Evolutionary conservation across 352 stramenopile species (phyloP).

Genomic region (Blastocystis sp.): DNA sequence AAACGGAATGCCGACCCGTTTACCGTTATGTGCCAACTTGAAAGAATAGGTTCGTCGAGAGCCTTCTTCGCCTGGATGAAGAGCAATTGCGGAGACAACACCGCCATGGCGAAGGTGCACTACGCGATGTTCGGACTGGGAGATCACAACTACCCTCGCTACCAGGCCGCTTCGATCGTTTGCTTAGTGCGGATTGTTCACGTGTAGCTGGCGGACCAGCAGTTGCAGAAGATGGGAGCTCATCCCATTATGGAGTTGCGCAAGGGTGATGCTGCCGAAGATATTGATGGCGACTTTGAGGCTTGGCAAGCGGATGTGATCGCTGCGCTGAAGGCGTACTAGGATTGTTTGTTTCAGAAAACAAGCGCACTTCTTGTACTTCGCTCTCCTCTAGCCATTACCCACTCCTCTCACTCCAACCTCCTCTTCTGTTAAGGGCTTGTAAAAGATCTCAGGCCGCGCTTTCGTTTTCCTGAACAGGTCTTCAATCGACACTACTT

Average conservation of each 20-base stretch:
- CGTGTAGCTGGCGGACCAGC: constrained; percentile 47
- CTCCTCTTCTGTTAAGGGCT: constrained; percentile 38
- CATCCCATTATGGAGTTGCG: constrained; percentile 52
- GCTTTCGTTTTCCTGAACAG: constrained; percentile 46
- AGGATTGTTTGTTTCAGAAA: constrained; percentile 30
- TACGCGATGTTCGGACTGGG: constrained; percentile 64
- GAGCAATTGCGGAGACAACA: constrained; percentile 46
- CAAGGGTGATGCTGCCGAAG: constrained; percentile 59
- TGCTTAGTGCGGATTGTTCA: background rate
- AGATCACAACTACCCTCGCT: constrained; percentile 64
- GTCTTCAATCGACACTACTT: constrained; percentile 21
- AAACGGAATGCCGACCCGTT: constrained; percentile 59
- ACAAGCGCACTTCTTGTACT: constrained; percentile 34
- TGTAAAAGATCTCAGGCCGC: constrained; percentile 58
- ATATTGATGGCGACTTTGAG: constrained; percentile 60
- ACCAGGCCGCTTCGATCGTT: constrained; percentile 59
- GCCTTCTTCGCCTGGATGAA: constrained; percentile 68
- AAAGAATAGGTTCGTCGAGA: constrained; percentile 17
- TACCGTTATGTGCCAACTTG: background rate
- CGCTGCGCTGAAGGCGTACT: constrained; percentile 6
- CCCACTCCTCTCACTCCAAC: background rate
- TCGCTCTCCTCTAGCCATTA: constrained; percentile 22
- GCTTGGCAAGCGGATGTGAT: constrained; percentile 38
- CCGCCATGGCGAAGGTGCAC: constrained; percentile 19
- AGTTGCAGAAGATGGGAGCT: constrained; percentile 66